Evolutionary conservation across 1,284 basidiomycete species (phyloP).

Genomic region (Tausonia pullulans): DNA sequence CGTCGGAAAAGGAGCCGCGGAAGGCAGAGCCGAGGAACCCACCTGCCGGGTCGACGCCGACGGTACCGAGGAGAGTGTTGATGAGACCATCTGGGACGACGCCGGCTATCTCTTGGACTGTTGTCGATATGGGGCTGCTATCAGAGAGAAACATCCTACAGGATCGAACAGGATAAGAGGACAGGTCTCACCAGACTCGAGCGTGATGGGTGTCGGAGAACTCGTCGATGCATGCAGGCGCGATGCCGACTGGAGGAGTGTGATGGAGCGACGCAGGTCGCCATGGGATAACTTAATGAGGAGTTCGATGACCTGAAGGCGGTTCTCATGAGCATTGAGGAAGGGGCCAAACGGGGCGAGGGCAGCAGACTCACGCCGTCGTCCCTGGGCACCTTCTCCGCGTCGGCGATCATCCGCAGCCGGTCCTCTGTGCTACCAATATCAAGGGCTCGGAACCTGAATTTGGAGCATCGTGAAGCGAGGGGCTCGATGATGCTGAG

Average conservation of each 20-base stretch:
- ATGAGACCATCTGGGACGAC: slow-evolving; percentile 74
- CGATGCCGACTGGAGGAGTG: slow-evolving; percentile 91
- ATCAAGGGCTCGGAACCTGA: slow-evolving; percentile 91
- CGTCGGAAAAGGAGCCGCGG: slow-evolving; percentile 50
- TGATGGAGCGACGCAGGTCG: slow-evolving; percentile 95
- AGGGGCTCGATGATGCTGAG: slow-evolving; percentile 93
- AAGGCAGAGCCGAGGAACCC: slow-evolving; percentile 43
- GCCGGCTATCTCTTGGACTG: slow-evolving; percentile 92
- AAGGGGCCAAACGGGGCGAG: background rate
- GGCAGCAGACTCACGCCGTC: slow-evolving; percentile 32
- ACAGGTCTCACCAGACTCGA: slow-evolving; percentile 35
- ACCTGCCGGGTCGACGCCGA: slow-evolving; percentile 58
- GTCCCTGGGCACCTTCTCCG: slow-evolving; percentile 41
- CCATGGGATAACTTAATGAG: slow-evolving; percentile 55
- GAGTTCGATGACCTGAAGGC: slow-evolving; percentile 29
- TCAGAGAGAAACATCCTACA: background rate
- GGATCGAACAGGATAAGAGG: background rate
- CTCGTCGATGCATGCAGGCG: slow-evolving; percentile 59
- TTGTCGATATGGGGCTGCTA: background rate
- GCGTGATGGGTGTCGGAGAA: slow-evolving; percentile 60
- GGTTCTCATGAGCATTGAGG: background rate
- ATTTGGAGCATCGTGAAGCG: slow-evolving; percentile 98
- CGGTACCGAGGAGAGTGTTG: slow-evolving; percentile 50
- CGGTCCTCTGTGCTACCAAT: slow-evolving; percentile 60
- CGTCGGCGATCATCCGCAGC: slow-evolving; percentile 64